Base-by-base conservation (phyloP, 2,329 filamentous ascomycete genomes). In the Claviceps monticola region DNA sequence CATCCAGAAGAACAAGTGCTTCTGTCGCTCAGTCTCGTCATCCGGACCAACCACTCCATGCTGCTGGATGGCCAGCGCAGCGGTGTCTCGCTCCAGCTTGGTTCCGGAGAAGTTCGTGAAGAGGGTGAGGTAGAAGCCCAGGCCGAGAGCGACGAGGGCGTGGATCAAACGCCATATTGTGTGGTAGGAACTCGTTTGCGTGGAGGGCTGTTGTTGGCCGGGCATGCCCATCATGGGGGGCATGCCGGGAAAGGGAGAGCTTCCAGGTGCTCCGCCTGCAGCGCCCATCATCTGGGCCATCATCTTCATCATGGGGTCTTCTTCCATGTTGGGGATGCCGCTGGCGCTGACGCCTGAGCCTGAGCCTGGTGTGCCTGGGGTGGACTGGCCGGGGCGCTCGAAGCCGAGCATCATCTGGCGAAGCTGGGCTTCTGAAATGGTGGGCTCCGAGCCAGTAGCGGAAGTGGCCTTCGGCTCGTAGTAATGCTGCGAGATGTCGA, bases 401-500 rank as follows among this genome's bases (percentile, higher is more conserved):
- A 80, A 68, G 45, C 77, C 76, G 6, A 82, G 73, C 74, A 84
- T 80, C 72, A 84, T 75, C 64, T 81, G 76, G n/a, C 76, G 74
- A 23, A 84, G 70, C 58, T 79, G 75, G n/a, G 74, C 74, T 51
- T 83, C 79, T n/a, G 72, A 72, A 46, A 78, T 62, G 44, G 66
- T 60, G 21, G 65, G 59, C 54, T 68, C 63, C 50, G 62, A 55
- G 41, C 61, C 55, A 4, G 56, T 49, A 36, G 63, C 56, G 36
- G 50, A 48, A 7, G 60, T 56, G 9, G 68, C 67, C 23, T 70
- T 66, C 1, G 82, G 82, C 37, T 75, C 67, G 66, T 84, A 86
- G 66, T 76, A 83, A 68, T 86, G 84, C 56, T 83, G 69, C n/a
- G 84, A 86, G 58, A 91, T 88, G 64, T 90, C 86, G 56, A 88